Conservation (phyloP, 2,329 filamentous ascomycete genomes). For the Metarhizium anisopliae region DNA sequence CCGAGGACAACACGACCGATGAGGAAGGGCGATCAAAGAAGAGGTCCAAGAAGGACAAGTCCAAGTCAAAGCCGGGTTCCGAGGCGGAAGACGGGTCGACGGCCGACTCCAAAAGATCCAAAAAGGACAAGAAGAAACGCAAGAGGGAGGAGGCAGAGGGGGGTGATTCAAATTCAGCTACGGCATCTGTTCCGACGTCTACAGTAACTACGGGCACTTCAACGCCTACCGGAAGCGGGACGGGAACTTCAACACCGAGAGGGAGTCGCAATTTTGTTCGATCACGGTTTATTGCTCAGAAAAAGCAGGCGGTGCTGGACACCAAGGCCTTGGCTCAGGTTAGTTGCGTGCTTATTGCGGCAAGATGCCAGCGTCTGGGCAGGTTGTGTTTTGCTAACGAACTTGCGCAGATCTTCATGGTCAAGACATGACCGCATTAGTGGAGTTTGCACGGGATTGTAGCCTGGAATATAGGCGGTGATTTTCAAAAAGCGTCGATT, state of each 20-base stretch:
- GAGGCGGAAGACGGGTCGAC: conserved; percentile 11
- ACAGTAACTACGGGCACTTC: conserved; percentile 25
- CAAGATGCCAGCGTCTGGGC: not conserved
- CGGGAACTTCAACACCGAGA: conserved; percentile 36
- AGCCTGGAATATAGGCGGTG: not conserved
- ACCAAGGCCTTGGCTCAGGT: conserved; percentile 80
- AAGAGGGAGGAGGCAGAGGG: conserved; percentile 31
- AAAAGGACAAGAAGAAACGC: conserved; percentile 38
- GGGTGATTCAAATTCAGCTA: conserved; percentile 11
- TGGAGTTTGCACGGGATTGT: not conserved
- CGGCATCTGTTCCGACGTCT: conserved; percentile 13
- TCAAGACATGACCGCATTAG: conserved; percentile 34
- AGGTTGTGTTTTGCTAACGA: not conserved
- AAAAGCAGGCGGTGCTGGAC: conserved; percentile 75
- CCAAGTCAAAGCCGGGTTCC: conserved; percentile 12
- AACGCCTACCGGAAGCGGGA: conserved; percentile 31
- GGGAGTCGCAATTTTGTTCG: conserved; percentile 63
- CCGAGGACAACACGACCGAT: conserved; percentile 11
- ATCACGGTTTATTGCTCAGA: conserved; percentile 79
- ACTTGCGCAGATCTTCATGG: conserved; percentile 57
- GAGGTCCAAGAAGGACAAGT: conserved; percentile 19
- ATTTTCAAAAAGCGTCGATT: not conserved
- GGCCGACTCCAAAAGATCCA: conserved; percentile 24
- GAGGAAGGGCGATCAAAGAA: conserved; percentile 30
- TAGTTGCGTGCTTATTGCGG: conserved; percentile 15